Conservation (phyloP, 352 stramenopile species). For the Globisporangium orthogonon region DNA sequence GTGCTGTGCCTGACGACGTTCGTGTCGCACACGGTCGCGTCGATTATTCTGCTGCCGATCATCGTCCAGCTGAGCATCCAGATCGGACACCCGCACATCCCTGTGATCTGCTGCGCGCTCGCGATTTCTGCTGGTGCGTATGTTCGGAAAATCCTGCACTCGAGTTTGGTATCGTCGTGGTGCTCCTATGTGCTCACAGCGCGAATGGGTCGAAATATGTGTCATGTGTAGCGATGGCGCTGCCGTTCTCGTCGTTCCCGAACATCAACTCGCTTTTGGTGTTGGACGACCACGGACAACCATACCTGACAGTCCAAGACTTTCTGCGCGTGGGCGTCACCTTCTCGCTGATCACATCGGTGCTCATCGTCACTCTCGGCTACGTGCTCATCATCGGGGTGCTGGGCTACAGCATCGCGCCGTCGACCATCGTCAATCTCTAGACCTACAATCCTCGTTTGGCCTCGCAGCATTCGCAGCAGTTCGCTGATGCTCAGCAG, state of each 20-base stretch:
- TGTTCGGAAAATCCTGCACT: no score
- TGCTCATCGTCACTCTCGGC: conserved; percentile 82
- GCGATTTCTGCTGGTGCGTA: conserved; percentile 82
- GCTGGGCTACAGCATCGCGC: conserved; percentile 69
- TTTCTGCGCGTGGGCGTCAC: conserved; percentile 82
- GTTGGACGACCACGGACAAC: conserved; percentile 84
- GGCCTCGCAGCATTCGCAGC: background rate
- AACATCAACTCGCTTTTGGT: conserved; percentile 92
- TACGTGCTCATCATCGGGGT: conserved; percentile 81
- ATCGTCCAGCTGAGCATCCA: conserved; percentile 88
- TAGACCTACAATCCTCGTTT: conserved; percentile 1
- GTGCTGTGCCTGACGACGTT: conserved; percentile 90
- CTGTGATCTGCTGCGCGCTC: conserved; percentile 78
- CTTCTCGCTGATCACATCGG: conserved; percentile 80
- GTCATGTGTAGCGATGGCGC: conserved; percentile 64
- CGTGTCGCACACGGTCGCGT: conserved; percentile 90
- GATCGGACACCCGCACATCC: conserved; percentile 81
- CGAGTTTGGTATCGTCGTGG: no score
- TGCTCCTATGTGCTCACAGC: no score
- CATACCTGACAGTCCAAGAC: conserved; percentile 84
- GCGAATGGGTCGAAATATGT: background rate
- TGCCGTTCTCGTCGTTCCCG: conserved; percentile 90
- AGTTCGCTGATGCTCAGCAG: background rate
- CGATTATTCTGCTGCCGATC: conserved; percentile 90
- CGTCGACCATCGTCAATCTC: conserved; percentile 20